These are phyloP conservation scores for Amanita phalloides DNA, from an alignment of 768 basidiomycete species.

Conservation along the genomic window DNA sequence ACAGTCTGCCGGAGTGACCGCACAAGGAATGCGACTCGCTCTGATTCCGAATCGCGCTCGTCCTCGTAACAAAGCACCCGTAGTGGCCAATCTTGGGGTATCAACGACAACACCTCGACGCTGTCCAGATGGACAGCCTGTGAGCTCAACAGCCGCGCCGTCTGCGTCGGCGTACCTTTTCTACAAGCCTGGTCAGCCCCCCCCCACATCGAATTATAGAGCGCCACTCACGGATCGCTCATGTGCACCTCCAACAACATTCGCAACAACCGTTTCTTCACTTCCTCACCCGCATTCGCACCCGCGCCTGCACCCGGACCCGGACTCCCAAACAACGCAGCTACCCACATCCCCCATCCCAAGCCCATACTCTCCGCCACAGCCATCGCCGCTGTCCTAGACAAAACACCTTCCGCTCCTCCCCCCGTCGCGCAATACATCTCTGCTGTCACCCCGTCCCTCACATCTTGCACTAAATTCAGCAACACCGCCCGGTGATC, in stretches of 20 bases:
- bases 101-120: conserved; percentile 54
- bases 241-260: conserved; percentile 77
- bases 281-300: conserved; percentile 29
- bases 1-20: conserved; percentile 70
- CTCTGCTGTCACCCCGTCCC: conserved; percentile 72
- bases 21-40: conserved; percentile 43
- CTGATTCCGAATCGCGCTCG: no score
- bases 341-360: conserved; percentile 44
- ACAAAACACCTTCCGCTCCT: conserved; percentile 51
- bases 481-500: conserved; percentile 55
- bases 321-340: conserved; percentile 26
- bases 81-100: conserved; percentile 74
- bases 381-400: conserved; percentile 40
- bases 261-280: conserved; percentile 52
- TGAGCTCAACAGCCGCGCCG: conserved; percentile 64
- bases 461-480: conserved; percentile 56
- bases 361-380: conserved; percentile 31
- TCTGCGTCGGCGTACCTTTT: conserved; percentile 41
- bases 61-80: conserved; percentile 38
- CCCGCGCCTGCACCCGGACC: conserved; percentile 1
- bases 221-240: conserved; percentile 44
- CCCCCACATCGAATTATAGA: background rate
- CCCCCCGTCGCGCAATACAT: conserved; percentile 80
- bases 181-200: conserved; percentile 19
- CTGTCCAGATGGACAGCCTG: conserved; percentile 74